These are phyloP conservation scores for Arthrocladium fulminans DNA, from an alignment of 2,329 filamentous ascomycete species.

Conservation along the genomic window DNA sequence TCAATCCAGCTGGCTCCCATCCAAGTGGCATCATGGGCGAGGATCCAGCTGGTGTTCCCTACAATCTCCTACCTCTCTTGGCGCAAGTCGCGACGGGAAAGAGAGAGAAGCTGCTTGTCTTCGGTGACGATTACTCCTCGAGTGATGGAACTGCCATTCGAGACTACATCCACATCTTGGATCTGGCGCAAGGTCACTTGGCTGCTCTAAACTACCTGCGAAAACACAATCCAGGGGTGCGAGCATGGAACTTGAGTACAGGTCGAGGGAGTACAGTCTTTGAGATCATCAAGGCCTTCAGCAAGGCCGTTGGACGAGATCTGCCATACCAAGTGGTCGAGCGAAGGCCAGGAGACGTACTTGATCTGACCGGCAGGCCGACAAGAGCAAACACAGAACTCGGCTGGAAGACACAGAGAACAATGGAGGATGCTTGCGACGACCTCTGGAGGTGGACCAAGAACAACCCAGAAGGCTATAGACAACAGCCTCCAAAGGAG, in stretches of 20 bases:
- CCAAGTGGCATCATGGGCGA: slow-evolving; percentile 96
- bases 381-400: slow-evolving; percentile 79
- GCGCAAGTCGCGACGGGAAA: slow-evolving; percentile 95
- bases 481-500: slow-evolving; percentile 78
- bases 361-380: slow-evolving; percentile 90
- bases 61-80: slow-evolving; percentile 87
- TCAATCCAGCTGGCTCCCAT: slow-evolving; percentile 93
- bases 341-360: slow-evolving; percentile 77
- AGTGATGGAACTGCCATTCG: slow-evolving; percentile 88
- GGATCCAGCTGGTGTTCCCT: slow-evolving; percentile 90
- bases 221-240: slow-evolving; percentile 74
- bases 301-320: slow-evolving; percentile 71
- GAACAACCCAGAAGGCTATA: slow-evolving; percentile 94
- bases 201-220: slow-evolving; percentile 85
- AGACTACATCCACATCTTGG: slow-evolving; percentile 95
- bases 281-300: slow-evolving; percentile 95
- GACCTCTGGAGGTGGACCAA: slow-evolving; percentile 95
- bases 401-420: slow-evolving; percentile 81
- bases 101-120: slow-evolving; percentile 86
- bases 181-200: slow-evolving; percentile 77
- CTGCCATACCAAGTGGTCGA: slow-evolving; percentile 78
- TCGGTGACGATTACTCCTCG: slow-evolving; percentile 87
- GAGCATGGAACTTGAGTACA: slow-evolving; percentile 93
- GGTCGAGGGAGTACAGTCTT: slow-evolving; percentile 92
- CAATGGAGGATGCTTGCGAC: slow-evolving; percentile 83